phyloP scores from a whole-genome alignment of 2,329 filamentous ascomycete genomes.

The Penicillium sp. region DNA sequence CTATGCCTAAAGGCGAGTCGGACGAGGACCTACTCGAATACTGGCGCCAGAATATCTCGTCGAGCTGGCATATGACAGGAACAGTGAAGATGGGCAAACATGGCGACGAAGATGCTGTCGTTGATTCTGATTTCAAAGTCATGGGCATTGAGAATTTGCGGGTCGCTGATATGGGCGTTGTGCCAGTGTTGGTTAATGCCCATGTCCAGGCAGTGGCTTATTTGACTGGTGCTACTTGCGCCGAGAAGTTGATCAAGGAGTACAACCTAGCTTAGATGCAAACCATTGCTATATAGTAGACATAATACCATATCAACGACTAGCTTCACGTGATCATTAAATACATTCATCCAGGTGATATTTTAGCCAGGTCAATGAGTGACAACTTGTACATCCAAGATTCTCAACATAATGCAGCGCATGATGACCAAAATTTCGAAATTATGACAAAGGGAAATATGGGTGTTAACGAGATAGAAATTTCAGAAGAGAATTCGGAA shows the following conservation, averaged over 20 bases:
- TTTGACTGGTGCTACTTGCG: constrained; percentile 56
- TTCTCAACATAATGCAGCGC: too few relatives aligned
- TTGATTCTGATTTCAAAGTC: constrained; percentile 51
- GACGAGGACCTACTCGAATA: constrained; percentile 61
- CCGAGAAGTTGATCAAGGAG: constrained; percentile 55
- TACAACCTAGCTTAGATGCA: constrained; percentile 40
- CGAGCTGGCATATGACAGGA: constrained; percentile 61
- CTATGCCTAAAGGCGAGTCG: constrained; percentile 52
- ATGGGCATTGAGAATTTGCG: constrained; percentile 44
- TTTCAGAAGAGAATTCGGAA: too few relatives aligned
- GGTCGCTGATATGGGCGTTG: constrained; percentile 50
- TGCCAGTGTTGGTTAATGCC: constrained; percentile 49
- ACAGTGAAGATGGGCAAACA: constrained; percentile 62
- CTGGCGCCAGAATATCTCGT: constrained; percentile 52
- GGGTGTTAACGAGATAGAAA: too few relatives aligned
- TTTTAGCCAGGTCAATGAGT: too few relatives aligned
- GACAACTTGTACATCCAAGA: too few relatives aligned
- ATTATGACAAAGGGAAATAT: too few relatives aligned
- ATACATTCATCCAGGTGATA: too few relatives aligned
- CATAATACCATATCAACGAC: too few relatives aligned
- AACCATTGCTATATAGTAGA: too few relatives aligned
- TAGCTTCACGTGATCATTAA: too few relatives aligned
- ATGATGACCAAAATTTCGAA: too few relatives aligned
- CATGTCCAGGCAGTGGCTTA: constrained; percentile 61
- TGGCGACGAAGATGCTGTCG: constrained; percentile 50